Evolutionary conservation across 2,329 filamentous ascomycete genomes (phyloP).

Genomic region (Aureobasidium subglaciale): DNA sequence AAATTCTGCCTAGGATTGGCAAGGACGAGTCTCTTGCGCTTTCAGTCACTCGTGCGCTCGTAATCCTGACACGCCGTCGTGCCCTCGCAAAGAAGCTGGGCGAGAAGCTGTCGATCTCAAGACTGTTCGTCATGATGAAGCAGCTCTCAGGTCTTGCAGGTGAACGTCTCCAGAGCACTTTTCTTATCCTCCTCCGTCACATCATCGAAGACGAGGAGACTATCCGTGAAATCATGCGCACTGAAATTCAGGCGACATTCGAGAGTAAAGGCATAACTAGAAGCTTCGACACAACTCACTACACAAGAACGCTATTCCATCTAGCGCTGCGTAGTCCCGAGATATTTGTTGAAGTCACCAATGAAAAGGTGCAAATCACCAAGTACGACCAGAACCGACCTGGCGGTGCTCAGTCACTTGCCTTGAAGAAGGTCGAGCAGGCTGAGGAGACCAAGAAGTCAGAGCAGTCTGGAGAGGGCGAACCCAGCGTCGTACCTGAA

Average conservation of each 20-base stretch:
- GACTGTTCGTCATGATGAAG: conserved; percentile 91
- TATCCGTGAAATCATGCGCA: conserved; percentile 83
- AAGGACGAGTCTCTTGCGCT: conserved; percentile 82
- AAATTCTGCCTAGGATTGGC: conserved; percentile 75
- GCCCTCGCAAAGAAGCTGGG: conserved; percentile 68
- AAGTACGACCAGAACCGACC: conserved; percentile 51
- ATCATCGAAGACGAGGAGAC: conserved; percentile 91
- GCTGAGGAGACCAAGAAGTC: conserved; percentile 16
- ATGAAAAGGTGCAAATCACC: conserved; percentile 71
- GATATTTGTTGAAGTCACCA: conserved; percentile 79
- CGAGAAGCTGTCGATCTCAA: conserved; percentile 81
- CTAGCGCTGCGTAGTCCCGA: conserved; percentile 74
- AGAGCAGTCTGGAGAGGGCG: conserved; percentile 28
- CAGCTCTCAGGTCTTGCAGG: conserved; percentile 77
- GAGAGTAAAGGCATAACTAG: conserved; percentile 43
- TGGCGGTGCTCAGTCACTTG: conserved; percentile 43
- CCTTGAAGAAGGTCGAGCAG: conserved; percentile 43
- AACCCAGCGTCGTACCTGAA: conserved; percentile 38
- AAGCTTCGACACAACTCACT: conserved; percentile 60
- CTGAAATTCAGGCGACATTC: conserved; percentile 76
- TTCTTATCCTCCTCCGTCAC: conserved; percentile 84
- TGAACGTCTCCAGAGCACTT: conserved; percentile 63
- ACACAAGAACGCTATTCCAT: conserved; percentile 69
- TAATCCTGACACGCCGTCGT: conserved; percentile 77
- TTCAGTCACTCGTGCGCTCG: conserved; percentile 73